phyloP scores from a whole-genome alignment of 1,284 basidiomycete species.

The Moesziomyces antarcticus region DNA sequence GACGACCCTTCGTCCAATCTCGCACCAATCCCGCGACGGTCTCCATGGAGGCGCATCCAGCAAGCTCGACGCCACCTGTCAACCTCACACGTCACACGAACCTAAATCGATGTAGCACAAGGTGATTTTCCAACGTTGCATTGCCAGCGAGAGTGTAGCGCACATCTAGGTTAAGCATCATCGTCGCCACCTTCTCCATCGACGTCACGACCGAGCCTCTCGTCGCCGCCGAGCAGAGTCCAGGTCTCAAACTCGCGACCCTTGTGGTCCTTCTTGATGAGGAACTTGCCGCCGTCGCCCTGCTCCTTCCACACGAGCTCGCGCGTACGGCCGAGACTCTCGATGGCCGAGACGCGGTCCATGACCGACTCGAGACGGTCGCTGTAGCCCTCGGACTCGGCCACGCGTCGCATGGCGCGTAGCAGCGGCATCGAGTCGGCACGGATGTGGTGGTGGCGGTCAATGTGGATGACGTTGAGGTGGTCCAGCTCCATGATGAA shows the following conservation, averaged over 20 bases:
- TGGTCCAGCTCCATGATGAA: conserved; percentile 57
- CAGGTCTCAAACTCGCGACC: conserved; percentile 58
- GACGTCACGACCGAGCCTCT: conserved; percentile 55
- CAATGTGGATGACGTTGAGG: conserved; percentile 59
- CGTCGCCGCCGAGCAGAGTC: conserved; percentile 60
- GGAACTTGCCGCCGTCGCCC: conserved; percentile 54
- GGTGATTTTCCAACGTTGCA: not conserved
- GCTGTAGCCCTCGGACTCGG: conserved; percentile 54
- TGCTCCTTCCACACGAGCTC: conserved; percentile 65
- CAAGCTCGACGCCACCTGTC: no score
- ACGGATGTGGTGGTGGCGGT: conserved; percentile 60
- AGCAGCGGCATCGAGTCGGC: conserved; percentile 63
- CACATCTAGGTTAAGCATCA: not conserved
- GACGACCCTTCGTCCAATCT: no score
- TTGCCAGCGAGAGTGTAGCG: not conserved
- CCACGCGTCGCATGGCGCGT: conserved; percentile 54
- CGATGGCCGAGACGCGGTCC: conserved; percentile 62
- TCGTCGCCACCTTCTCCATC: conserved; percentile 14
- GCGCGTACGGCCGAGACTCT: conserved; percentile 52
- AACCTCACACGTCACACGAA: no score
- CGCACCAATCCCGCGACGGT: not conserved
- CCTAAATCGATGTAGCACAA: not conserved
- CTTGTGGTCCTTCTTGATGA: conserved; percentile 56
- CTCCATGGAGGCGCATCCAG: no score
- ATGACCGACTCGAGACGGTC: conserved; percentile 61